Evolutionary conservation across 257 asterid genomes (phyloP).

Genomic region (Cinchona pubescens): DNA sequence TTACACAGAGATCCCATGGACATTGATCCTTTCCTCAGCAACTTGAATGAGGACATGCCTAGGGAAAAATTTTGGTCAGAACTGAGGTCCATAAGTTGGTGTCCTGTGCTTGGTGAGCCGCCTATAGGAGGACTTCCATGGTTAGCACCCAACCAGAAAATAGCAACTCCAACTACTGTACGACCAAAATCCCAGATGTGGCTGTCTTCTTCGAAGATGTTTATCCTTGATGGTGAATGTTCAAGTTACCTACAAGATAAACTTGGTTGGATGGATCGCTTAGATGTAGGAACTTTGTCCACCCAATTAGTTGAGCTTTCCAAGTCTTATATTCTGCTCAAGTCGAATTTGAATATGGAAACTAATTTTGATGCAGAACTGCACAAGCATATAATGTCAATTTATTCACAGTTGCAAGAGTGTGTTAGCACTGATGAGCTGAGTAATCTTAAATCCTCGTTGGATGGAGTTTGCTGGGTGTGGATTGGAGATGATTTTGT

Average conservation of each 20-base stretch:
- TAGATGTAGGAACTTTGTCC: conserved; percentile 49
- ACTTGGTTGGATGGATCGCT: conserved; percentile 82
- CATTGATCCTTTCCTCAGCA: conserved; percentile 38
- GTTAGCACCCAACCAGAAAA: conserved; percentile 45
- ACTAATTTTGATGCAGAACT: conserved; percentile 45
- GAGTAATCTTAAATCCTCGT: conserved; percentile 47
- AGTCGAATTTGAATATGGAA: conserved; percentile 26
- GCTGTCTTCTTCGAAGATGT: conserved; percentile 72
- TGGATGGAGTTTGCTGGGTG: conserved; percentile 69
- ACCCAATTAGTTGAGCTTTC: conserved; percentile 71
- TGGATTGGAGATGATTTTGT: conserved; percentile 99
- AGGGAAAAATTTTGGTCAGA: conserved; percentile 69
- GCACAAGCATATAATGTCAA: conserved; percentile 59
- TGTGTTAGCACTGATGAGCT: conserved; percentile 50
- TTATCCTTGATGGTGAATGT: conserved; percentile 77
- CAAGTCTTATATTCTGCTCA: conserved; percentile 47
- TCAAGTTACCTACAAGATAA: conserved; percentile 51
- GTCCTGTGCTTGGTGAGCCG: conserved; percentile 75
- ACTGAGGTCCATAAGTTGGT: conserved; percentile 68
- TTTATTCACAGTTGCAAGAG: conserved; percentile 76
- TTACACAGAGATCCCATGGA: conserved; percentile 37
- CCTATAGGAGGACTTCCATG: conserved; percentile 75
- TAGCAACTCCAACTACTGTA: conserved; percentile 66
- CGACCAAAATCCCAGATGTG: conserved; percentile 89
- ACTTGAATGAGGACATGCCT: conserved; percentile 58